These are phyloP conservation scores for Vitis cinerea DNA, from an alignment of 164 flowering plant species.

Conservation along the genomic window DNA sequence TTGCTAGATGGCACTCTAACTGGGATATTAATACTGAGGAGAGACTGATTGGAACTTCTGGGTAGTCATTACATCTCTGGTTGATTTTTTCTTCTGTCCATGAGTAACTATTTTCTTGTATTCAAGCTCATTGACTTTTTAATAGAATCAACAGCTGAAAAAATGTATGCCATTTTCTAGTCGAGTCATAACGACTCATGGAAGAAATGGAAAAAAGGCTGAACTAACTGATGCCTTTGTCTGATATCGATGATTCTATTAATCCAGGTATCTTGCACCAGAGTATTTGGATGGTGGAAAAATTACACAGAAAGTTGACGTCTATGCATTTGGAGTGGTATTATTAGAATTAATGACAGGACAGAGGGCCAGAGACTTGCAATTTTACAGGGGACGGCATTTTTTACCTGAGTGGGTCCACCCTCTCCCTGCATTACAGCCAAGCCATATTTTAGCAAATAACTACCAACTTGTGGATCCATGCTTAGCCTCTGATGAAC, in stretches of 20 bases:
- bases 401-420: slow-evolving; percentile 43
- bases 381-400: slow-evolving; percentile 34
- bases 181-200: too few species aligned
- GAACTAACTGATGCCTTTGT: too few species aligned
- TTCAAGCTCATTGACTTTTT: too few species aligned
- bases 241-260: not conserved
- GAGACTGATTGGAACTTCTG: slow-evolving; percentile 54
- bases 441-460: slow-evolving; percentile 22
- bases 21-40: slow-evolving; percentile 42
- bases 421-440: slow-evolving; percentile 31
- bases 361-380: slow-evolving; percentile 37
- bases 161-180: not conserved
- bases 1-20: slow-evolving; percentile 64
- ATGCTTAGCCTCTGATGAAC: slow-evolving; percentile 28
- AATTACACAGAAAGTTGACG: slow-evolving; percentile 72
- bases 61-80: slow-evolving; percentile 37
- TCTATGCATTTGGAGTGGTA: slow-evolving; percentile 84
- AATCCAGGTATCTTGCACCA: slow-evolving; percentile 84
- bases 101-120: not conserved
- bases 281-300: slow-evolving; percentile 60
- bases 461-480: slow-evolving; percentile 42
- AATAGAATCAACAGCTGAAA: not conserved
- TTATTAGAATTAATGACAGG: slow-evolving; percentile 78
- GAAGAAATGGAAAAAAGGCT: too few species aligned
- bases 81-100: not conserved